Base-by-base conservation (phyloP, 495 filamentous ascomycete species). In the Neurospora hispaniola region DNA sequence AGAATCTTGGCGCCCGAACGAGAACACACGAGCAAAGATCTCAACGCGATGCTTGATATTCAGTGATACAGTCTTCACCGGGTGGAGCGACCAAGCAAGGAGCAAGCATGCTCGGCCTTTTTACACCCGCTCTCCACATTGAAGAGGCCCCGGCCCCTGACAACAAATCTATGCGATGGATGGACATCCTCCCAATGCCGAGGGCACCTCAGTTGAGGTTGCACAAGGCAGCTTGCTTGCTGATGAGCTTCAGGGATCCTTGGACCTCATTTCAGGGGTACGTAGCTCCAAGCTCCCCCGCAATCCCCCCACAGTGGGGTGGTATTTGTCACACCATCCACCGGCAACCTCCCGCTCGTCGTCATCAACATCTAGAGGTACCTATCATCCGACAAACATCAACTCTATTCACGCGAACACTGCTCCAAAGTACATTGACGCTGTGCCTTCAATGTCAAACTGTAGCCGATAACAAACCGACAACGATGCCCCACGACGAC, bases 401-500 rank as follows among this genome's bases (percentile, higher is more conserved):
- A 59, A 14, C 5, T 62, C 27, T 35, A 62, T 62, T 35, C 0
- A 1, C 12, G 27, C 54, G 54, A 62, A 23, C 16, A 35, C 14
- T 35, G 8, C 27, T 9, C 27, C 14, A 5, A 54, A 35, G 27
- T 12, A 35, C 14, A 0, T 35, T 35, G 12, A 62, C 11, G 6
- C 1, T 27, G 1, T 62, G 4, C 14, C 12, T 18, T 16, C 27
- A 62, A 62, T 35, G 54, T 6, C 27, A 62, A 14, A 1, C 54
- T 62, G 14, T 18, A 35, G 3, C 11, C 54, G 54, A 35, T 31
- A 1, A 62, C 6, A 27, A 35, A 62, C 27, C 69, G n/a, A 39
- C 40, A 16, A 31, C 35, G 14, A 54, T 59, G 23, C 23, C 70
- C 43, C 4, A 8, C 82, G 1, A 76, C 75, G 38, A 76, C 66